Conservation (phyloP, 2,329 filamentous ascomycete species). For the Pseudocercospora pini-densiflorae region DNA sequence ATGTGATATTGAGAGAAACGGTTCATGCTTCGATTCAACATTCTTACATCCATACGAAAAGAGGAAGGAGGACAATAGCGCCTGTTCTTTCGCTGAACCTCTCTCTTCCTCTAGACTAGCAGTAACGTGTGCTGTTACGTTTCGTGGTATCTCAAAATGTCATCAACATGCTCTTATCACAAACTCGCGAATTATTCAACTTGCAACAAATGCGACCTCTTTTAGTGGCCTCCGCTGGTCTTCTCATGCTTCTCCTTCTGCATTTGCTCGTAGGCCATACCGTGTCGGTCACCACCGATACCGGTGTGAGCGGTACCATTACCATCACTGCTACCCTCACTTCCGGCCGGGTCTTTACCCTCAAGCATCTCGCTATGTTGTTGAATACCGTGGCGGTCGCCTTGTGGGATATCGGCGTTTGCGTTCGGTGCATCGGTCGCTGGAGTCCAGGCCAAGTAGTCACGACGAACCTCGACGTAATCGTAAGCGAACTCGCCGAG, state of each 20-base stretch:
- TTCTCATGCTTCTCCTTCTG: slow-evolving; percentile 33
- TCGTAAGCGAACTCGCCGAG: slow-evolving; percentile 90
- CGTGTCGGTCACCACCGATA: slow-evolving; percentile 59
- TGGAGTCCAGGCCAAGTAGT: slow-evolving; percentile 87
- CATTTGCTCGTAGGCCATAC: slow-evolving; percentile 53
- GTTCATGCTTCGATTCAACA: neutral
- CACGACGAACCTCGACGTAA: slow-evolving; percentile 85
- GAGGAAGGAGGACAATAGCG: neutral
- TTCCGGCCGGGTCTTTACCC: slow-evolving; percentile 56
- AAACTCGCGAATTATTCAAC: neutral
- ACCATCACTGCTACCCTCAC: slow-evolving; percentile 43
- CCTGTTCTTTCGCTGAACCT: neutral
- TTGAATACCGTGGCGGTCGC: slow-evolving; percentile 62
- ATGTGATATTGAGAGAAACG: neutral
- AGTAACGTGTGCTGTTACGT: neutral
- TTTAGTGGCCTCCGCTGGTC: slow-evolving; percentile 24
- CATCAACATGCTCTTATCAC: neutral
- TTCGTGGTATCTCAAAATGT: neutral
- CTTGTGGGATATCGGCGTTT: slow-evolving; percentile 66
- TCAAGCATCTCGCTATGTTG: slow-evolving; percentile 71
- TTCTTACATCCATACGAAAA: neutral
- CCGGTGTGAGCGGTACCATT: slow-evolving; percentile 51
- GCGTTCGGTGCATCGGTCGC: slow-evolving; percentile 68
- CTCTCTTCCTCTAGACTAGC: neutral
- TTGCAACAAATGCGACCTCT: neutral